phyloP scores from a whole-genome alignment of 169 alveolate species.

The Plasmodium vinckei region DNA sequence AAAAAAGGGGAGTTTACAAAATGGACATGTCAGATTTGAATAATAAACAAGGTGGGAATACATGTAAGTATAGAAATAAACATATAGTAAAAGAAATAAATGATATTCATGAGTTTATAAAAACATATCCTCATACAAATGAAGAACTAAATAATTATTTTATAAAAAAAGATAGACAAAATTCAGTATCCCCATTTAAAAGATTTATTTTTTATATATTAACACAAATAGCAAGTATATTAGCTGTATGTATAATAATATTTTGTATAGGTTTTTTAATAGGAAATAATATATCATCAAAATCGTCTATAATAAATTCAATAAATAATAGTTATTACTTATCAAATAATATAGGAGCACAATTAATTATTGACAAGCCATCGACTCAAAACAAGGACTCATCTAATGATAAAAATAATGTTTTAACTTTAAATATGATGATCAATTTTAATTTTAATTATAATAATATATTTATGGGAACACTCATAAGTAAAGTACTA shows the following conservation, averaged over 20 bases:
- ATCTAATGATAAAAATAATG: neutral
- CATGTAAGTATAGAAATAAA: slow-evolving; percentile 40
- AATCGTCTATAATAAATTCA: slow-evolving; percentile 51
- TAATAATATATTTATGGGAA: slow-evolving; percentile 69
- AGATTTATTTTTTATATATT: slow-evolving; percentile 61
- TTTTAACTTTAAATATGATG: slow-evolving; percentile 26
- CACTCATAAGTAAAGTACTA: slow-evolving; percentile 32
- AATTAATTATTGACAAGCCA: neutral
- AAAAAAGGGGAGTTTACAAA: neutral
- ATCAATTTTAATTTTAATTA: slow-evolving; percentile 71
- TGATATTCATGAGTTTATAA: slow-evolving; percentile 62
- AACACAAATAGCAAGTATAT: slow-evolving; percentile 66
- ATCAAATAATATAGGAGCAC: slow-evolving; percentile 39
- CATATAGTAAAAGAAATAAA: slow-evolving; percentile 43
- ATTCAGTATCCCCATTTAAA: slow-evolving; percentile 52
- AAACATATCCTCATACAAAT: slow-evolving; percentile 59
- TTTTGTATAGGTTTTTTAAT: slow-evolving; percentile 67
- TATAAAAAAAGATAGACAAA: slow-evolving; percentile 48
- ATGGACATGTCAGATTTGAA: slow-evolving; percentile 19
- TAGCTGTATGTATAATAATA: slow-evolving; percentile 55
- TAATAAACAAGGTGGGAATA: neutral
- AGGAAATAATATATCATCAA: slow-evolving; percentile 67
- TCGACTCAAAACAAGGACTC: neutral
- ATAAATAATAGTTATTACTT: slow-evolving; percentile 30
- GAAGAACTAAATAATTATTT: slow-evolving; percentile 61